These are phyloP conservation scores for Domatiomyces globalis DNA, from an alignment of 2,329 filamentous ascomycete genomes.

Conservation along the genomic window DNA sequence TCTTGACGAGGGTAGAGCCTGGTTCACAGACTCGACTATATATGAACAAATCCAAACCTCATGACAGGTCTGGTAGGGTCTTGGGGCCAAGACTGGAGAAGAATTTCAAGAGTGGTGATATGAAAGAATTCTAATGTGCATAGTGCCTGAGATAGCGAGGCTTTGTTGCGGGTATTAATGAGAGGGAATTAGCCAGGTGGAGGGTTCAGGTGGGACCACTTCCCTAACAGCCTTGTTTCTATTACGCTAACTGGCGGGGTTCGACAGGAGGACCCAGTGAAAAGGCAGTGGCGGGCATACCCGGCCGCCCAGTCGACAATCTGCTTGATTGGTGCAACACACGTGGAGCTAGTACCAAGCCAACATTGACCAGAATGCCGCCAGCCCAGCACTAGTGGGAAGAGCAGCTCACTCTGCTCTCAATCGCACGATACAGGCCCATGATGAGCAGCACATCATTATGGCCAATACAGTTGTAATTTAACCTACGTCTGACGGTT, in stretches of 20 bases:
- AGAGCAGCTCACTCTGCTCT: background rate
- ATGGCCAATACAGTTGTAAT: background rate
- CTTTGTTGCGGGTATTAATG: background rate
- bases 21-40: background rate
- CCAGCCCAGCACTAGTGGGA: background rate
- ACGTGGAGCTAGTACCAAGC: background rate
- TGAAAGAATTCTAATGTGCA: background rate
- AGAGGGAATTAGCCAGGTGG: background rate
- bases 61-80: background rate
- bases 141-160: background rate
- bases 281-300: background rate
- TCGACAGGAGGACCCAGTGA: background rate
- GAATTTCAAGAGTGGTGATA: background rate
- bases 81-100: background rate
- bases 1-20: background rate
- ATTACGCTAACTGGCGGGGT: background rate
- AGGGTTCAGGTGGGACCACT: background rate
- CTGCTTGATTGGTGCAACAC: background rate
- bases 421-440: background rate
- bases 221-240: background rate
- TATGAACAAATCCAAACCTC: background rate
- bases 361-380: background rate
- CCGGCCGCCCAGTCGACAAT: background rate
- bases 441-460: background rate
- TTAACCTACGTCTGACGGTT: background rate